phyloP scores from a whole-genome alignment of 2,329 filamentous ascomycete species.

The Escovopsis sp. region DNA sequence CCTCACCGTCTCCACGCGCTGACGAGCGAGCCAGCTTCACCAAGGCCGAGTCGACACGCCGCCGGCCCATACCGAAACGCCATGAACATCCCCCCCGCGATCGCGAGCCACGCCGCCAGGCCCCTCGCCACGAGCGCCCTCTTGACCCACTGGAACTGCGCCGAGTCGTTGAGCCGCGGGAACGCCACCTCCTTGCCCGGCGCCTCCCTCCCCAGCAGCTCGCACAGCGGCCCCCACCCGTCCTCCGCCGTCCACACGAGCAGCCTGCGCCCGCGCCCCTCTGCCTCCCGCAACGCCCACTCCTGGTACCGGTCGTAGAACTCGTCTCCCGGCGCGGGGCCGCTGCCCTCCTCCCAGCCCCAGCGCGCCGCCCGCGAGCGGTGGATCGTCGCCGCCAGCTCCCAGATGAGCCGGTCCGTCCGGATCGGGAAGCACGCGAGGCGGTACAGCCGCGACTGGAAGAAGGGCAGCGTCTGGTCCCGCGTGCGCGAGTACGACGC shows the following conservation, averaged over 20 bases:
- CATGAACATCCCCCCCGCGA: constrained; percentile 4
- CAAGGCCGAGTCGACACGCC: no score
- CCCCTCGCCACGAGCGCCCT: constrained; percentile 5
- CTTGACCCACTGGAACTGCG: constrained; percentile 6
- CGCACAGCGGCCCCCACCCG: constrained; percentile 28
- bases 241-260: constrained; percentile 17
- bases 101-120: constrained; percentile 5
- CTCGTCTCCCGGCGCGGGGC: no score
- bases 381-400: constrained; percentile 4
- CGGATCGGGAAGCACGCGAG: constrained; percentile 12
- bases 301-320: constrained; percentile 12
- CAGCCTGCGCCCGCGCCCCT: constrained; percentile 13
- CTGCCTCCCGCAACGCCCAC: constrained; percentile 14
- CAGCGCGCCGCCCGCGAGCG: not conserved
- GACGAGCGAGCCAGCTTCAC: not conserved
- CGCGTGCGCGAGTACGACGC: constrained; percentile 14
- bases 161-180: constrained; percentile 17
- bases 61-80: constrained; percentile 3
- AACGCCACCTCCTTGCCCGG: constrained; percentile 17
- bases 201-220: constrained; percentile 20
- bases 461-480: constrained; percentile 13
- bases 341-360: no score
- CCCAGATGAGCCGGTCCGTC: constrained; percentile 11
- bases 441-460: constrained; percentile 13
- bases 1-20: not conserved